A percentile compares a stretch with the other conserved stretches of the same genome.
phyloP scores from a whole-genome alignment of 2,329 filamentous ascomycete genomes.

The Raffaelea ambrosiae region DNA sequence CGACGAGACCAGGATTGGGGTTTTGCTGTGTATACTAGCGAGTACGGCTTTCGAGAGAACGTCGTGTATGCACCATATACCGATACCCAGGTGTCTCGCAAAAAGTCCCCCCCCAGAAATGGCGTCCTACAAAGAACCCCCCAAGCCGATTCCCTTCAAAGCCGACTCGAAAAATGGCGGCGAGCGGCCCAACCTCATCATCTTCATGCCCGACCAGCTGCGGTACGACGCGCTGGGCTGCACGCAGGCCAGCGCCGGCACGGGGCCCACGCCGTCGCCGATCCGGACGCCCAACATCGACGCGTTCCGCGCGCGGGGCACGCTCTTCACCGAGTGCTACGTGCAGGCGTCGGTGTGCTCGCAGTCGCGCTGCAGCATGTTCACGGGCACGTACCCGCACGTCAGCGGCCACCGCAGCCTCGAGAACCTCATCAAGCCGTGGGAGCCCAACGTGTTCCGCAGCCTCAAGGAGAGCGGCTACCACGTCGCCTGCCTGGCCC shows the following conservation, averaged over 20 bases:
- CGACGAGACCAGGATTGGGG: no score
- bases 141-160: no score
- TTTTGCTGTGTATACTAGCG: no score
- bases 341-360: conserved; percentile 36
- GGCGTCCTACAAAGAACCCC: no score
- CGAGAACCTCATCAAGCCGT: conserved; percentile 38
- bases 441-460: conserved; percentile 38
- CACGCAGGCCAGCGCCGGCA: conserved; percentile 28
- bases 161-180: conserved; percentile 10
- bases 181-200: conserved; percentile 25
- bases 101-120: no score
- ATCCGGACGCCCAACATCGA: conserved; percentile 33
- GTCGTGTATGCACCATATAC: no score
- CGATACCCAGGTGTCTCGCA: no score
- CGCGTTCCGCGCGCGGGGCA: conserved; percentile 26
- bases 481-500: conserved; percentile 36
- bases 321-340: conserved; percentile 36
- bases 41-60: no score
- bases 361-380: conserved; percentile 37
- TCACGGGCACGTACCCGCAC: conserved; percentile 36
- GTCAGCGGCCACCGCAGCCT: conserved; percentile 35
- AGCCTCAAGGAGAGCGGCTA: conserved; percentile 34
- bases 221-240: conserved; percentile 34
- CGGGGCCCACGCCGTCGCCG: conserved; percentile 4
- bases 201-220: conserved; percentile 41